Evolutionary conservation across 805 yeast species (phyloP), one percentile per base, ranked within the genome.

Genomic region (Saccharomycopsis selenospora): DNA sequence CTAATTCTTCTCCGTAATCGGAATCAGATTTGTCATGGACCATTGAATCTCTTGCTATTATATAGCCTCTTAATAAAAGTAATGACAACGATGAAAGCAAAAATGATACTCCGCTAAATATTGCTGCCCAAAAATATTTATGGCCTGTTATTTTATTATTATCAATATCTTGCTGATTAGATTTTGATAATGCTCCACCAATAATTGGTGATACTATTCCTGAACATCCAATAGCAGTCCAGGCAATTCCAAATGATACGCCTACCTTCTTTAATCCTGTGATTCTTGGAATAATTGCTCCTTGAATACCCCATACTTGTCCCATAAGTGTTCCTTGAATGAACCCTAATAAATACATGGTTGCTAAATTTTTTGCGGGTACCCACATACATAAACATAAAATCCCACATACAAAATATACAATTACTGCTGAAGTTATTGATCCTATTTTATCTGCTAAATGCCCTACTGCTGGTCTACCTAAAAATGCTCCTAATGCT

Each of bases 251-350:
- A 45, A 72, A 63, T 0, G 71, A 61, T 14, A 76, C 72, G 41
- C 73, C 73, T 57, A 79, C 61, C 54, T 73, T 76, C 33, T 68
- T 60, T 26, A 80, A 59, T 0, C 87, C 87, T 14, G 74, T 73
- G 23, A 79, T 63, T 45, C 79, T 61, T 1, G 82, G 72, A 1
- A 70, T 60, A 23, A 77, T 65, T 2, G 84, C 70, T 0, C 80
- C 73, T 51, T 73, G 55, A 2, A 77, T 71, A 3, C 80, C 74
- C 75, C 79, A 81, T 40, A 80, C 65, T 8, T 78, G 66, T 2
- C 87, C 87, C 82, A 80, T 80, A 27, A 75, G 46, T 0, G 70
- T 64, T 30, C 88, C 88, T 55, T 65, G 69, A 3, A 80, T 52
- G 13, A 80, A 27, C 1, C 77, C 76, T 57, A 79, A 75, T 0